Conservation (phyloP, 2,329 filamentous ascomycete genomes). For the Ophiostoma piceae region DNA sequence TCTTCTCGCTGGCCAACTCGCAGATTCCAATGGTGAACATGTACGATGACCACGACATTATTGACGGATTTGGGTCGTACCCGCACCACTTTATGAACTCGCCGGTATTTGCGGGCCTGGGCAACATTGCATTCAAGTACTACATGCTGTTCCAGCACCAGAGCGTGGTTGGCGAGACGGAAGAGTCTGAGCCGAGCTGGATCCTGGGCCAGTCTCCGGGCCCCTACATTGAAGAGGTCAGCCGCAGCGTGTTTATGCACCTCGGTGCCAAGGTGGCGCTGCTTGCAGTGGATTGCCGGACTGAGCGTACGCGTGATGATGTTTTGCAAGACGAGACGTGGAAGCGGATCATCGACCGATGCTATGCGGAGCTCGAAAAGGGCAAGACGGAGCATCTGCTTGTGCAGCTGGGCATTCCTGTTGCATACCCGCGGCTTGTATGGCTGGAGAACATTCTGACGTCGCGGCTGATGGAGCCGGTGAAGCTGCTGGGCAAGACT, state of each 20-base stretch:
- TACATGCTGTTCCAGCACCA: slow-evolving; percentile 99
- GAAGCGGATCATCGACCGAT: slow-evolving; percentile 78
- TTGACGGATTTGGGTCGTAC: slow-evolving; percentile 90
- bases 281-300: slow-evolving; percentile 83
- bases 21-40: slow-evolving; percentile 99
- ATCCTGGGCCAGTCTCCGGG: slow-evolving; percentile 72
- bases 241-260: slow-evolving; percentile 78
- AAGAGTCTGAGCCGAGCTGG: slow-evolving; percentile 86
- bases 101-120: slow-evolving; percentile 82
- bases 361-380: slow-evolving; percentile 73
- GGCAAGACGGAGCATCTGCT: slow-evolving; percentile 86
- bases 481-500: slow-evolving; percentile 80
- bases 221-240: slow-evolving; percentile 83
- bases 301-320: slow-evolving; percentile 78
- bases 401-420: slow-evolving; percentile 76
- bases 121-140: slow-evolving; percentile 93
- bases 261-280: slow-evolving; percentile 75
- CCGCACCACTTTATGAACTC: slow-evolving; percentile 86
- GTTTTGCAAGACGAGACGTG: slow-evolving; percentile 77
- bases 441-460: slow-evolving; percentile 72
- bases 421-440: slow-evolving; percentile 73
- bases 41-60: slow-evolving; percentile 91
- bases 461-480: slow-evolving; percentile 76
- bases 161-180: slow-evolving; percentile 72
- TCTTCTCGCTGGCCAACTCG: slow-evolving; percentile 86